Base-by-base conservation (phyloP, 192 early-diverging fungal genomes). In the Umbelopsis sp. region DNA sequence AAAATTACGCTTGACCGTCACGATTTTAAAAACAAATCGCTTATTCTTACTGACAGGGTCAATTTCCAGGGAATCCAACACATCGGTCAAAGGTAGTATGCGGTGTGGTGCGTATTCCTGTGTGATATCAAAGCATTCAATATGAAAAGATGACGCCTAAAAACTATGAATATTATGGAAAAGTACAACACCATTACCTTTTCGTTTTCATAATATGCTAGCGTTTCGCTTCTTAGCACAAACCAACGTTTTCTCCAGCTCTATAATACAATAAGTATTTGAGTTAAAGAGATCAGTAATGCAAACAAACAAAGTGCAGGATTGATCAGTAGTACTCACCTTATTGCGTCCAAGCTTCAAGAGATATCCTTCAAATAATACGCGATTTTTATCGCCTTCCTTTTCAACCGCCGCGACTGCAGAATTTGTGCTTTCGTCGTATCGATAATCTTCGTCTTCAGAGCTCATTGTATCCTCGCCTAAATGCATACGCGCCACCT, bases 191-290 rank as follows among this genome's bases (percentile, higher is more conserved):
- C 8, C 2, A 14, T 67, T 81, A 85, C 85, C 79, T 89, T 88
- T 7, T 82, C 66, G 69, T 89, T 81, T 66, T 89, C 84, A 72
- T 89, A 89, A 72, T 88, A 89, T 1, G 84, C 75, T 54, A 89
- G 59, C 26, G 80, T 84, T 59, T 84, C 83, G 26, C 79, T 83
- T 36, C 87, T 70, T 14, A 89, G 70, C 8, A 88, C 88, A 77
- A 89, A 89, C 88, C 85, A 89, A 52, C 87, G 81, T 66, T 86
- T 89, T 62, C 82, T 81, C 88, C 88, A 89, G 22, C 75, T 84
- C 81, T 82, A 62, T 32, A 65, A 41, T 1, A 11, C 38, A 41
- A 11, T 6, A 0, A n/a, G n/a, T n/a, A n/a, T n/a, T n/a, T n/a
- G n/a, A n/a, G n/a, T n/a, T n/a, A n/a, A n/a, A n/a, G n/a, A n/a